Evolutionary conservation across 2,329 filamentous ascomycete genomes (phyloP).

Genomic region (Cordyceps javanica): DNA sequence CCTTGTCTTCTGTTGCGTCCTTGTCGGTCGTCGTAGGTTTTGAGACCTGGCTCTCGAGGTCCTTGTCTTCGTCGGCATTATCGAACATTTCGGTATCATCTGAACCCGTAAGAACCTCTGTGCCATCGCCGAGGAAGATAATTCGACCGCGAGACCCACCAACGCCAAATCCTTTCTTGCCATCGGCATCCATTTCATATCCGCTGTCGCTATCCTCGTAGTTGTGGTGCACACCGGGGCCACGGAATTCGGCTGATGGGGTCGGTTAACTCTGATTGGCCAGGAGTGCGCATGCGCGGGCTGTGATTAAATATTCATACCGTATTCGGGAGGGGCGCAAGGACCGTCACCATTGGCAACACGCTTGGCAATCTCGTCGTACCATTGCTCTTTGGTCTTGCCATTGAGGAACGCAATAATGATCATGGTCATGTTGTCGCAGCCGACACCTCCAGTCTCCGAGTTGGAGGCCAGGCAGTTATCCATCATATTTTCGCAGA

Average conservation of each 20-base stretch:
- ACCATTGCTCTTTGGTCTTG: conserved; percentile 96
- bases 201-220: conserved; percentile 74
- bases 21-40: conserved; percentile 39
- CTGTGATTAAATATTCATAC: conserved; percentile 51
- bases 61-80: conserved; percentile 76
- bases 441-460: conserved; percentile 94
- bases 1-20: conserved; percentile 15
- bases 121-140: conserved; percentile 92
- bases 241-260: conserved; percentile 71
- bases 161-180: conserved; percentile 56
- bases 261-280: conserved; percentile 17
- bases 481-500: conserved; percentile 99
- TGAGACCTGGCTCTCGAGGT: conserved; percentile 75
- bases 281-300: conserved; percentile 34
- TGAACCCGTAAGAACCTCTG: conserved; percentile 82
- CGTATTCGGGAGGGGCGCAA: conserved; percentile 98
- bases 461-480: conserved; percentile 98
- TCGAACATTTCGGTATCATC: conserved; percentile 94
- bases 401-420: conserved; percentile 85
- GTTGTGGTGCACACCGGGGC: conserved; percentile 74
- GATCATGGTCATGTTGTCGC: conserved; percentile 99
- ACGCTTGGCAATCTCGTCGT: conserved; percentile 87
- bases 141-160: conserved; percentile 76
- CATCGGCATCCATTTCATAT: conserved; percentile 69
- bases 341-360: conserved; percentile 96